phyloP scores from a whole-genome alignment of 441 rosid species.

The Kokia cookei region DNA sequence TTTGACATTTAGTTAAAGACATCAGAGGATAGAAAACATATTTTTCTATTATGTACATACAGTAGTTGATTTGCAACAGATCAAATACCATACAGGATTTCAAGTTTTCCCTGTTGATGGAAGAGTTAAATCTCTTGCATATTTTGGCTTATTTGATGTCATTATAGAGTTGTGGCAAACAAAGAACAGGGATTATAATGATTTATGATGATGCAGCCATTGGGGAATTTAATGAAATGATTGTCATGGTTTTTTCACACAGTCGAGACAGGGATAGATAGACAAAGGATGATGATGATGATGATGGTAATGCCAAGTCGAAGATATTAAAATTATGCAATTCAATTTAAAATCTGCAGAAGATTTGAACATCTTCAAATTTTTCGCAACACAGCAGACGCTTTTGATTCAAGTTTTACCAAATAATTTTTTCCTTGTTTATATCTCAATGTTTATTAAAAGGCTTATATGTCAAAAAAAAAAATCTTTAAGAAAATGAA shows the following conservation, averaged over 20 bases:
- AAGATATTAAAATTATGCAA: too few relatives aligned
- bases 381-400: too few relatives aligned
- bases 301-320: background rate
- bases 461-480: too few relatives aligned
- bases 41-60: background rate
- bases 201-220: too few relatives aligned
- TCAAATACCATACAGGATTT: background rate
- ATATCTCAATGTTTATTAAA: too few relatives aligned
- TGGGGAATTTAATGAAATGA: constrained; percentile 42
- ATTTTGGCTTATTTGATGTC: background rate
- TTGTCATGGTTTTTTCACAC: constrained; percentile 28
- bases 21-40: background rate
- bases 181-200: background rate
- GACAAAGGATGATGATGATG: background rate
- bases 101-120: background rate
- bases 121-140: background rate
- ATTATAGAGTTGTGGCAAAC: background rate
- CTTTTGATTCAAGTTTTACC: too few relatives aligned
- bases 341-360: too few relatives aligned
- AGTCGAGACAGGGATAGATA: constrained; percentile 50
- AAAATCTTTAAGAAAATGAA: too few relatives aligned
- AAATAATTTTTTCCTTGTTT: too few relatives aligned
- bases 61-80: background rate
- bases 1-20: background rate
- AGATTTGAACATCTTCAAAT: too few relatives aligned